These are phyloP conservation scores for Paecilomyces dactylethromorphus DNA, from an alignment of 2,329 filamentous ascomycete species.

Conservation along the genomic window DNA sequence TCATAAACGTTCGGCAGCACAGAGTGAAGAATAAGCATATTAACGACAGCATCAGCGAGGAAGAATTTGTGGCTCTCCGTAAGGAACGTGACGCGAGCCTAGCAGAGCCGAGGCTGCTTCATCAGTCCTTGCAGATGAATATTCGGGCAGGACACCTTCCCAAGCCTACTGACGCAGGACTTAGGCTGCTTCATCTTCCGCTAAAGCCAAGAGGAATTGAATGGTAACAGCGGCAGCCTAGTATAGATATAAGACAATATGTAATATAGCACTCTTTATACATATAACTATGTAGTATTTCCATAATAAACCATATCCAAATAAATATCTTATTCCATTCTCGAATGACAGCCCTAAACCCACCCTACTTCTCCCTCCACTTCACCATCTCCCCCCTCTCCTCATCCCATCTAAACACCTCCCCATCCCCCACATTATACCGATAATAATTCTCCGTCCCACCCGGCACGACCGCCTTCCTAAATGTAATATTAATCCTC, in stretches of 20 bases:
- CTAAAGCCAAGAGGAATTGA: conserved; percentile 16
- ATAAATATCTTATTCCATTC: background rate
- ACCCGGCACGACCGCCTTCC: conserved; percentile 61
- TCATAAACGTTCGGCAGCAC: conserved; percentile 43
- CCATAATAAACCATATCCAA: background rate
- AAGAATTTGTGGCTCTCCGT: conserved; percentile 42
- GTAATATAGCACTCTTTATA: background rate
- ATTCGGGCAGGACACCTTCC: conserved; percentile 45
- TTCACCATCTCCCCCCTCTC: conserved; percentile 5
- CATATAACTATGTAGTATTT: background rate
- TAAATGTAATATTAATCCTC: conserved; percentile 72
- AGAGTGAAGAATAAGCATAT: conserved; percentile 45
- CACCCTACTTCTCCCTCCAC: background rate
- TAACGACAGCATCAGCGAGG: conserved; percentile 32
- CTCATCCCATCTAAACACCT: conserved; percentile 62
- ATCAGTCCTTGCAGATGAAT: conserved; percentile 49
- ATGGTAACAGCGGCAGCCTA: conserved; percentile 3
- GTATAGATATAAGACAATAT: background rate
- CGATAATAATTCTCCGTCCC: conserved; percentile 79
- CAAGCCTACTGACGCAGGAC: conserved; percentile 12
- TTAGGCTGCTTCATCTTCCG: conserved; percentile 23
- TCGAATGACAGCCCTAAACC: background rate
- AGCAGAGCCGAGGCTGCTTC: conserved; percentile 42
- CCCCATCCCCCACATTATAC: conserved; percentile 70
- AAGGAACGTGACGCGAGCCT: conserved; percentile 39